Conservation (phyloP, 1,139 yeast genomes). For the Geotrichum siamense region DNA sequence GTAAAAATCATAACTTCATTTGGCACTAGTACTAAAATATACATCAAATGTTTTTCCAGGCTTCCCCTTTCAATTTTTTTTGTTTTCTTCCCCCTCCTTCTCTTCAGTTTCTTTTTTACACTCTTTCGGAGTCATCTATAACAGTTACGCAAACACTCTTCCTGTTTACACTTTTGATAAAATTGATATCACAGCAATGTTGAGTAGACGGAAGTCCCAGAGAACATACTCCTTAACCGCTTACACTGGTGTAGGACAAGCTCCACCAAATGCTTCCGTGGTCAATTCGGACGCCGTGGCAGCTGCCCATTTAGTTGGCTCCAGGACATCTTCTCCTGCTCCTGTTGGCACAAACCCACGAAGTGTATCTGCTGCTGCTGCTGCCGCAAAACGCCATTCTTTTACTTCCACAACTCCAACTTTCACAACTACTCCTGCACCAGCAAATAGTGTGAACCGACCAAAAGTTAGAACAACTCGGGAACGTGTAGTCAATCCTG, state of each 20-base stretch:
- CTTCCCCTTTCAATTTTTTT: not conserved
- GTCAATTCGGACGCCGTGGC: constrained; percentile 37
- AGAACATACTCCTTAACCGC: constrained; percentile 29
- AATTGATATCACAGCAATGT: too few relatives aligned
- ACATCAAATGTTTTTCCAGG: too few relatives aligned
- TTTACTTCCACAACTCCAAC: constrained; percentile 32
- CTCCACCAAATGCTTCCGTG: constrained; percentile 24
- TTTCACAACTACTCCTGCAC: constrained; percentile 11
- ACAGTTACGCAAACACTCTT: too few relatives aligned
- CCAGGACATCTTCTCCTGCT: not conserved
- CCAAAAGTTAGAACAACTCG: constrained; percentile 4
- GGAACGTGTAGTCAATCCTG: constrained; percentile 24
- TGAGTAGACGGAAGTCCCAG: constrained; percentile 24
- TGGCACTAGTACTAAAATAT: too few relatives aligned
- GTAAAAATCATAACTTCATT: too few relatives aligned
- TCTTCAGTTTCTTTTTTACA: not conserved
- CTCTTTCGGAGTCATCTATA: not conserved
- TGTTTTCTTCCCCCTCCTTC: not conserved
- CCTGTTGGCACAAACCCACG: not conserved
- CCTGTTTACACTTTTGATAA: not conserved
- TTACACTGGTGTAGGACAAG: constrained; percentile 30
- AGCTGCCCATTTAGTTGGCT: constrained; percentile 38
- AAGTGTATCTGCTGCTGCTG: not conserved
- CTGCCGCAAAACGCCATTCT: constrained; percentile 29
- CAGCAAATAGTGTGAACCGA: not conserved